These are phyloP conservation scores for Priceomyces carsonii DNA, from an alignment of 805 yeast genomes.

Conservation along the genomic window DNA sequence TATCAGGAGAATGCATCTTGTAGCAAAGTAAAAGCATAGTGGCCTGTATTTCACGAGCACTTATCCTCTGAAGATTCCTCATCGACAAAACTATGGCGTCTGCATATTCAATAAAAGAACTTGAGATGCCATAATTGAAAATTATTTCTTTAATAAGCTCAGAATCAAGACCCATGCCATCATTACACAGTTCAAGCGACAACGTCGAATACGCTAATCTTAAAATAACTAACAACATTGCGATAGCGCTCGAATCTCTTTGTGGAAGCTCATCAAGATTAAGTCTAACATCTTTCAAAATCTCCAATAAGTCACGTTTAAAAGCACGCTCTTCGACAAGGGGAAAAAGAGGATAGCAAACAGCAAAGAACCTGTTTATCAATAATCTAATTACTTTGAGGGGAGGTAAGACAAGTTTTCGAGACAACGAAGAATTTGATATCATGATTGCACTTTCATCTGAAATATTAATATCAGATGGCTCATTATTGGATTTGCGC, in stretches of 20 bases:
- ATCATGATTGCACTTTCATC: too few relatives aligned
- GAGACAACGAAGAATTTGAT: too few relatives aligned
- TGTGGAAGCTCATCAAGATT: neutral
- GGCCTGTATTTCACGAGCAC: constrained; percentile 6
- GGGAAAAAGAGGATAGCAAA: constrained; percentile 46
- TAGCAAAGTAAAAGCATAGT: constrained; percentile 5
- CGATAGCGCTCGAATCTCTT: constrained; percentile 21
- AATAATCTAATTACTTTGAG: constrained; percentile 37
- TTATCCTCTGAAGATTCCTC: neutral
- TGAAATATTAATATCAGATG: too few relatives aligned
- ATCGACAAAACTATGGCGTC: neutral
- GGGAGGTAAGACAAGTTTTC: constrained; percentile 40
- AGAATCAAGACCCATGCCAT: neutral
- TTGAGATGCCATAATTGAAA: neutral
- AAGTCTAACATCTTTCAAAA: neutral
- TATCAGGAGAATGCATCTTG: constrained; percentile 8
- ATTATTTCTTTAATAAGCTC: neutral
- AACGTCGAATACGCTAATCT: constrained; percentile 44
- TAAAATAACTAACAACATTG: constrained; percentile 39
- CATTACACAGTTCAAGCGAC: constrained; percentile 12
- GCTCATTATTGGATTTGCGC: too few relatives aligned
- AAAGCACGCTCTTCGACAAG: constrained; percentile 49
- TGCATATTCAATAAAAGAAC: constrained; percentile 3
- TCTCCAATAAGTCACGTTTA: constrained; percentile 5
- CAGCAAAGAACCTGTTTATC: constrained; percentile 48